These are phyloP conservation scores for Venustampulla echinocandica DNA, from an alignment of 495 filamentous ascomycete species.

Conservation along the genomic window DNA sequence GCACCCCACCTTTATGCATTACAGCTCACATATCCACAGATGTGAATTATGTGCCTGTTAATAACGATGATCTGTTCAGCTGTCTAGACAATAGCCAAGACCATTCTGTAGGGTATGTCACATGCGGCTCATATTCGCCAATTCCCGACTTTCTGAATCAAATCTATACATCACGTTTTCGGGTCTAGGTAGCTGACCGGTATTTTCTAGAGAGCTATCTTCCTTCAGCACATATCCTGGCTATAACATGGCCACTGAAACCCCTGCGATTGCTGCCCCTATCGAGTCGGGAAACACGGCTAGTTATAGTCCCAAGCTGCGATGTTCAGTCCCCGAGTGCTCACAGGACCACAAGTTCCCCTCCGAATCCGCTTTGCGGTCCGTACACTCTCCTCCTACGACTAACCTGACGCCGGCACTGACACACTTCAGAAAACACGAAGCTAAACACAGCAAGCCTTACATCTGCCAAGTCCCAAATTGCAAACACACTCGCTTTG, in stretches of 20 bases:
- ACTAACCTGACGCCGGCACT: slow-evolving; percentile 1
- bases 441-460: slow-evolving; percentile 9
- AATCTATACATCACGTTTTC: neutral
- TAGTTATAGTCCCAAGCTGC: neutral
- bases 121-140: neutral
- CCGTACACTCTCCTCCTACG: neutral
- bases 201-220: slow-evolving; percentile 2
- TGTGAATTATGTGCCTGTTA: neutral
- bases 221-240: neutral
- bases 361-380: slow-evolving; percentile 5
- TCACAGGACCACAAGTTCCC: slow-evolving; percentile 4
- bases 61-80: slow-evolving; percentile 1
- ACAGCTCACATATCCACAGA: slow-evolving; percentile 3
- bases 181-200: slow-evolving; percentile 4
- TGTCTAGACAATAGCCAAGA: slow-evolving; percentile 1
- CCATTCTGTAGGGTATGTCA: neutral
- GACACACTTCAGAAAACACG: slow-evolving; percentile 9
- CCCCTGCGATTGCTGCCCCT: neutral
- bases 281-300: neutral
- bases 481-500: slow-evolving; percentile 12
- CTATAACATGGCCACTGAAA: neutral
- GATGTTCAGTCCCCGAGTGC: slow-evolving; percentile 1
- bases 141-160: neutral
- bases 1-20: neutral
- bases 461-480: slow-evolving; percentile 8